phyloP scores from a whole-genome alignment of 345 rosid species.

The Brassica incana region DNA sequence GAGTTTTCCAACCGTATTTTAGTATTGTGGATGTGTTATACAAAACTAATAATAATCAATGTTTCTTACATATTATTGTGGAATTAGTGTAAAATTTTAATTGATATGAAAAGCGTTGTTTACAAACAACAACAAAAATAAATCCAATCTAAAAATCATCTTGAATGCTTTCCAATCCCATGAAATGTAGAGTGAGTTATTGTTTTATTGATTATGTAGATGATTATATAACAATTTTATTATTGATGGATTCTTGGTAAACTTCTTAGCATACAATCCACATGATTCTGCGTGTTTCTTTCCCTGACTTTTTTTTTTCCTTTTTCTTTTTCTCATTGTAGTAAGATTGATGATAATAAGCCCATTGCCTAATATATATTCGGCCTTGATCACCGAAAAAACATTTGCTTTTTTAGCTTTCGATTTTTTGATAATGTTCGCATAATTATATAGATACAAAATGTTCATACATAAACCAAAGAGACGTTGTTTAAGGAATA shows the following conservation, averaged over 20 bases:
- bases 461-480: neutral
- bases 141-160: neutral
- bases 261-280: neutral
- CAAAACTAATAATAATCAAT: neutral
- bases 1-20: neutral
- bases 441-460: neutral
- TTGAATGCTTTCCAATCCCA: neutral
- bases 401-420: neutral
- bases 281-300: neutral
- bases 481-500: neutral
- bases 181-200: neutral
- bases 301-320: neutral
- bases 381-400: slow-evolving; percentile 11
- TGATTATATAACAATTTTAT: neutral
- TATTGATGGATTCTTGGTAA: neutral
- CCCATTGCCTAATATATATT: slow-evolving; percentile 4
- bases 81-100: neutral
- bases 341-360: slow-evolving; percentile 10
- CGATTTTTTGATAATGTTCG: neutral
- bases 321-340: neutral
- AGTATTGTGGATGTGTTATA: neutral
- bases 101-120: neutral
- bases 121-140: neutral
- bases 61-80: neutral
- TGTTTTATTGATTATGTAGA: neutral